Base-by-base conservation (phyloP, 1,284 basidiomycete genomes). In the Flammula alnicola region DNA sequence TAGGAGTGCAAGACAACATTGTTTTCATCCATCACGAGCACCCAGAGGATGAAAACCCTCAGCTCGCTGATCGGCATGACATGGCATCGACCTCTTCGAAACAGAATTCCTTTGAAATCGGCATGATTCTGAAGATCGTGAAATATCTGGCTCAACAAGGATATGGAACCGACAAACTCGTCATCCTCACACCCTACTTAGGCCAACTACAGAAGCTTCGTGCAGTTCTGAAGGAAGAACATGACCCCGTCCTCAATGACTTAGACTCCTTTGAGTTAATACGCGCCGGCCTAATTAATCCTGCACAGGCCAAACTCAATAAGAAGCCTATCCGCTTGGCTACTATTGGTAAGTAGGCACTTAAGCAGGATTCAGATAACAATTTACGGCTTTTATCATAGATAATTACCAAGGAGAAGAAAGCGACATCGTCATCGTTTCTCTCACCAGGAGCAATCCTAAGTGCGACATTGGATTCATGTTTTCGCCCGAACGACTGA, bases 111-210 rank as follows among this genome's bases (percentile, higher is more conserved):
- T 75, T 72, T 55, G 84, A 87, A 61, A 78, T 73, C 0, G 46
- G 70, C 23, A 86, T 87, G 82, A 74, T 87, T 4, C 60, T 84
- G 40, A 84, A 81, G 62, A 83, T 85, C 19, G 71, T 86, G 4
- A 73, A 74, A 11, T 87, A 87, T 57, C 73, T 88, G 3, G 78
- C 68, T 4, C 84, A 86, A 54, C 83, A 87, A 58, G 85, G 85
- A 2, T 88, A 88, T 57, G 73, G 76, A 2, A 80, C 78, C 0
- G 66, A 79, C 5, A 67, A 80, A 14, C 64, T 88, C 20, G 84
- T 85, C 22, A 61, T 87, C 10, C 64, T 87, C 29, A 88, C 86
- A 0, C 84, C 85, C 0, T 87, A 87, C 54, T 66, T 86, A 7
- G 86, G 84, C 1, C 85, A 88, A 56, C 66, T 87, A n/a, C 71